phyloP scores from a whole-genome alignment of 352 stramenopile species.

The Phytophthora sansomeana region DNA sequence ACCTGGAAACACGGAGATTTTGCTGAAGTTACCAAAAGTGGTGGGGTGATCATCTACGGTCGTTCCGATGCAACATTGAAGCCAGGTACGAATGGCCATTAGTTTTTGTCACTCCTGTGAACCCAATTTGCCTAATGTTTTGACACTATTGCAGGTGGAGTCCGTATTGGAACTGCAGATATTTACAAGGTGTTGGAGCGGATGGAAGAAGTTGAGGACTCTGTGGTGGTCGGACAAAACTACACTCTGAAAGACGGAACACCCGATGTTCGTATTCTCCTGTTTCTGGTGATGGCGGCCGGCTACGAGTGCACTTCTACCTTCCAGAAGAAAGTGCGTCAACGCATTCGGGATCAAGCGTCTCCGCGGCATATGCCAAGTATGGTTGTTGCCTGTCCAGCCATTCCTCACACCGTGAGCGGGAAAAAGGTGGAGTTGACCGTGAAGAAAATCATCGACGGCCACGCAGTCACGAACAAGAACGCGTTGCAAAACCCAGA shows the following conservation, averaged over 20 bases:
- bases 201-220: conserved; percentile 69
- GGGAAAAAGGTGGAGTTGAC: conserved; percentile 87
- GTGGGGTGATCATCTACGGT: conserved; percentile 81
- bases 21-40: conserved; percentile 66
- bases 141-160: conserved; percentile 39
- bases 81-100: conserved; percentile 37
- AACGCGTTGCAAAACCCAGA: conserved; percentile 76
- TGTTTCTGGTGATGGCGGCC: conserved; percentile 72
- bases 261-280: conserved; percentile 75
- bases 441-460: conserved; percentile 82
- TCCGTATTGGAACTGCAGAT: conserved; percentile 80
- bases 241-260: conserved; percentile 69
- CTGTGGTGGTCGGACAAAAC: conserved; percentile 75
- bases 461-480: conserved; percentile 62
- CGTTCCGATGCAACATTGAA: conserved; percentile 84
- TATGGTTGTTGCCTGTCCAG: conserved; percentile 65
- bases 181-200: conserved; percentile 85
- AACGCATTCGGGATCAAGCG: conserved; percentile 63
- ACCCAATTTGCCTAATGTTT: not conserved
- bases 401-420: conserved; percentile 82
- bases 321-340: conserved; percentile 65
- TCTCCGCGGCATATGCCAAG: conserved; percentile 76
- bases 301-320: conserved; percentile 47
- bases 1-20: conserved; percentile 90
- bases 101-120: no score